Conservation (phyloP, 2,329 filamentous ascomycete genomes). For the Pyricularia pennisetigena region DNA sequence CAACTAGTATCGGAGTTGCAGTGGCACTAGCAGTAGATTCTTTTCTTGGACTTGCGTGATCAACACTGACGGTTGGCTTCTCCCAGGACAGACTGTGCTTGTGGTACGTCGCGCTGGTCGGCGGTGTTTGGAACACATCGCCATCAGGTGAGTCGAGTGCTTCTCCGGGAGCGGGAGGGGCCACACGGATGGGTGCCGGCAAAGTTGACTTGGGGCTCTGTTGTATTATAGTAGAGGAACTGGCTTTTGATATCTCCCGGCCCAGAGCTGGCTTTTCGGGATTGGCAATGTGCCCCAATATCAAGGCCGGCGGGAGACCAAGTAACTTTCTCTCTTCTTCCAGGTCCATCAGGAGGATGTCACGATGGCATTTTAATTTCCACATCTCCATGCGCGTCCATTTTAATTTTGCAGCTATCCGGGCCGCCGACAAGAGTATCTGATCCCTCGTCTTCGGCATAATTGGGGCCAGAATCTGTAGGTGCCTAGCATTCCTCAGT, state of each 20-base stretch:
- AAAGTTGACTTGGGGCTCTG: conserved; percentile 26
- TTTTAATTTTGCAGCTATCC: conserved; percentile 79
- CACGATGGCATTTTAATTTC: conserved; percentile 81
- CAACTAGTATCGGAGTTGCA: conserved; percentile 22
- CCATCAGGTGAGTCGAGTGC: conserved; percentile 26
- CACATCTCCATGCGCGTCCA: conserved; percentile 94
- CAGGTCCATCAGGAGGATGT: conserved; percentile 77
- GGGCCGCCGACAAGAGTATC: conserved; percentile 73
- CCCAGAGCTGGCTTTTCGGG: conserved; percentile 11
- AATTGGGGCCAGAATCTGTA: conserved; percentile 82
- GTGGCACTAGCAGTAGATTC: conserved; percentile 31
- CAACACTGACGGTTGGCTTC: conserved; percentile 23
- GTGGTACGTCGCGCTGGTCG: conserved; percentile 28
- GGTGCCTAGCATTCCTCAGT: conserved; percentile 79
- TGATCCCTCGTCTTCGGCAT: conserved; percentile 83
- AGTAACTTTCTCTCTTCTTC: conserved; percentile 58
- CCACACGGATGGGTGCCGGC: conserved; percentile 18
- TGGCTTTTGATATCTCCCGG: conserved; percentile 24
- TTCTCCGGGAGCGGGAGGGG: conserved; percentile 16
- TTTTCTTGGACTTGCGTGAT: conserved; percentile 24
- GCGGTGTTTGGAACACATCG: conserved; percentile 39
- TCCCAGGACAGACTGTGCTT: conserved; percentile 33
- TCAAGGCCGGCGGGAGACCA: conserved; percentile 20
- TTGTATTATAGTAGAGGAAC: conserved; percentile 21
- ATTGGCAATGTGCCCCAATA: conserved; percentile 10